phyloP scores from a whole-genome alignment of 208 protist genomes.

The Phytomonas francai region DNA sequence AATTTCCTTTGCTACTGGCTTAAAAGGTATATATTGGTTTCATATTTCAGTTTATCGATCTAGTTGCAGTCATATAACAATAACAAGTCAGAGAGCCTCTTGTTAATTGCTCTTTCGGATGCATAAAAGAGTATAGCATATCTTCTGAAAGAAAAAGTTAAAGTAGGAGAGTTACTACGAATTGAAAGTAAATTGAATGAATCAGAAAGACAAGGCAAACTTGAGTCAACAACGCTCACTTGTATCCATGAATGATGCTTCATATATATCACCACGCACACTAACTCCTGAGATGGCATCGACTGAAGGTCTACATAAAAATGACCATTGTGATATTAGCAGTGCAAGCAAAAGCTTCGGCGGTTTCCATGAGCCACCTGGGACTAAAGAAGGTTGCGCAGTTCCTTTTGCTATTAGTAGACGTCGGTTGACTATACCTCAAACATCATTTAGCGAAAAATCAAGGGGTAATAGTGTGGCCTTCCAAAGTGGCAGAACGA shows the following conservation, averaged over 20 bases:
- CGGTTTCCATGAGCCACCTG: background rate
- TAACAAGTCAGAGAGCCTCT: background rate
- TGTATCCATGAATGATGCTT: background rate
- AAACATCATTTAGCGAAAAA: background rate
- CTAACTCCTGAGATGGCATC: background rate
- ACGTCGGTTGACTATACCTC: background rate
- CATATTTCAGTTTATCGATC: background rate
- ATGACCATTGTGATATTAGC: background rate
- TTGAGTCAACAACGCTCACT: background rate
- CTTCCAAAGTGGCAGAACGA: background rate
- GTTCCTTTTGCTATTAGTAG: background rate
- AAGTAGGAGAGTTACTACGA: background rate
- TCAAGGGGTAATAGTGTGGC: background rate
- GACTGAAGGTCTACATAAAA: background rate
- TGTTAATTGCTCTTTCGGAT: background rate
- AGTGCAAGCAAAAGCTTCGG: background rate
- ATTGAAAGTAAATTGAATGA: background rate
- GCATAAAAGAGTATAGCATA: too few relatives aligned
- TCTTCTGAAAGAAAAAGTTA: too few relatives aligned
- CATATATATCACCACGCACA: background rate
- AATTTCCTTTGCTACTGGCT: background rate
- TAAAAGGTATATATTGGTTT: background rate
- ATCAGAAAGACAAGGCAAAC: background rate
- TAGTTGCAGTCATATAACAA: background rate
- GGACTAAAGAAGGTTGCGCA: background rate